Evolutionary conservation across 371 early-diverging fungal species (phyloP).

Genomic region (Apophysomyces trapeziformis): DNA sequence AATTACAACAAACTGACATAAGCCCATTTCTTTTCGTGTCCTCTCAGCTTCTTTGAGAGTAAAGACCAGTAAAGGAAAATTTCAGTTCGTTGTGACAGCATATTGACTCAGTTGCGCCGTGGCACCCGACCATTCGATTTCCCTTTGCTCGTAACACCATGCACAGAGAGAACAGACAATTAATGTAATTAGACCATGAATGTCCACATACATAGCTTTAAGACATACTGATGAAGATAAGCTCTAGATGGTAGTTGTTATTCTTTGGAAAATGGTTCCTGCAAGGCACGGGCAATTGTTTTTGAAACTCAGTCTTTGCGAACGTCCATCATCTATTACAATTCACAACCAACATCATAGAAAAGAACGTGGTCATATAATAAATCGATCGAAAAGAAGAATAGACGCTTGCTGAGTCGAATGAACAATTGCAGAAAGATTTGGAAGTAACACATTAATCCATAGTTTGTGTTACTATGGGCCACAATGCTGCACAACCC

Average conservation of each 20-base stretch:
- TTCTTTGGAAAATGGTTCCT: not conserved
- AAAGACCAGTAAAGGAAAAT: too few relatives aligned
- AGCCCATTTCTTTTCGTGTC: not conserved
- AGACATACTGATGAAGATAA: too few relatives aligned
- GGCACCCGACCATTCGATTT: too few relatives aligned
- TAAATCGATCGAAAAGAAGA: not conserved
- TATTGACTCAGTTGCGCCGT: too few relatives aligned
- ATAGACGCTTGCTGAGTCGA: not conserved
- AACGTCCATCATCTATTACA: not conserved
- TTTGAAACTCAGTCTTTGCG: not conserved
- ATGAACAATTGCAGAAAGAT: not conserved
- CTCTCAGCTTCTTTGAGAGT: not conserved
- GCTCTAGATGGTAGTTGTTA: not conserved
- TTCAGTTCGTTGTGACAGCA: too few relatives aligned
- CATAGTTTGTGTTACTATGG: not conserved
- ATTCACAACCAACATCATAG: not conserved
- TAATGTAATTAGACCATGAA: too few relatives aligned
- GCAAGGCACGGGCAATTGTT: not conserved
- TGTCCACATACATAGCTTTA: too few relatives aligned
- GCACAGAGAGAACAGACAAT: too few relatives aligned
- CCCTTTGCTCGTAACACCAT: too few relatives aligned
- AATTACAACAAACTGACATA: not conserved
- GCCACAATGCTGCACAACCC: not conserved
- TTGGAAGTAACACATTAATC: not conserved
- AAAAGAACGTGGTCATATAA: not conserved